Evolutionary conservation across 805 yeast species (phyloP).

Genomic region (Metschnikowia kunwiensis): DNA sequence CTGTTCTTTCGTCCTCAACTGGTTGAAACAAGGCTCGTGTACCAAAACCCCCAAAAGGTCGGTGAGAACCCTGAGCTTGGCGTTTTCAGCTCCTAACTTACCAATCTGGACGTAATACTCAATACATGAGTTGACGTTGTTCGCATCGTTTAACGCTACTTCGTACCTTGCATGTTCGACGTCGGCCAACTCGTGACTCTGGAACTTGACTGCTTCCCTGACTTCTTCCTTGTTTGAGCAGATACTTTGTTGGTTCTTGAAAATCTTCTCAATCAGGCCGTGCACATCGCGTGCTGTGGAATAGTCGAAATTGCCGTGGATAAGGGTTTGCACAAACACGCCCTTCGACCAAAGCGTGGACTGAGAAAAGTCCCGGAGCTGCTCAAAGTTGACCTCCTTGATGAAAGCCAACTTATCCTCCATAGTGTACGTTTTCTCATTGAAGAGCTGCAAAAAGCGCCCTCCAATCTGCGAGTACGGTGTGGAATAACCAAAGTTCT

Average conservation of each 20-base stretch:
- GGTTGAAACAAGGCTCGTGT: conserved; percentile 86
- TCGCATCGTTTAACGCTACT: conserved; percentile 52
- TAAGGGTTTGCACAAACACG: conserved; percentile 65
- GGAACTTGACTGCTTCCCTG: conserved; percentile 20
- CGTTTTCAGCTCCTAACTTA: conserved; percentile 13
- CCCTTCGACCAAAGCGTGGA: conserved; percentile 48
- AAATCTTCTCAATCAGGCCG: conserved; percentile 37
- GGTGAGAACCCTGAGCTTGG: conserved; percentile 44
- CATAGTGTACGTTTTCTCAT: conserved; percentile 66
- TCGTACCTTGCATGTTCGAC: conserved; percentile 46
- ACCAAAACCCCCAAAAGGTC: conserved; percentile 70
- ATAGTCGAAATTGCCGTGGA: conserved; percentile 66
- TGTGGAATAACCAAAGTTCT: conserved; percentile 65
- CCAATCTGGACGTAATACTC: conserved; percentile 75
- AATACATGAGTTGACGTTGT: conserved; percentile 80
- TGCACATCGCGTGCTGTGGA: conserved; percentile 52
- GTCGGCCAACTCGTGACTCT: conserved; percentile 42
- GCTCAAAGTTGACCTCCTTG: conserved; percentile 42
- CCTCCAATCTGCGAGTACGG: conserved; percentile 79
- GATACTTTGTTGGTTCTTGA: conserved; percentile 27
- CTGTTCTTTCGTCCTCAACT: conserved; percentile 90
- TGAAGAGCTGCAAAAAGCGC: conserved; percentile 58
- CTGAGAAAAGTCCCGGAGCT: conserved; percentile 50
- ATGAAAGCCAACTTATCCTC: conserved; percentile 57
- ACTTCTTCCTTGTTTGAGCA: conserved; percentile 7